phyloP scores from a whole-genome alignment of 1,284 basidiomycete genomes.

The Leccinum solheimii region DNA sequence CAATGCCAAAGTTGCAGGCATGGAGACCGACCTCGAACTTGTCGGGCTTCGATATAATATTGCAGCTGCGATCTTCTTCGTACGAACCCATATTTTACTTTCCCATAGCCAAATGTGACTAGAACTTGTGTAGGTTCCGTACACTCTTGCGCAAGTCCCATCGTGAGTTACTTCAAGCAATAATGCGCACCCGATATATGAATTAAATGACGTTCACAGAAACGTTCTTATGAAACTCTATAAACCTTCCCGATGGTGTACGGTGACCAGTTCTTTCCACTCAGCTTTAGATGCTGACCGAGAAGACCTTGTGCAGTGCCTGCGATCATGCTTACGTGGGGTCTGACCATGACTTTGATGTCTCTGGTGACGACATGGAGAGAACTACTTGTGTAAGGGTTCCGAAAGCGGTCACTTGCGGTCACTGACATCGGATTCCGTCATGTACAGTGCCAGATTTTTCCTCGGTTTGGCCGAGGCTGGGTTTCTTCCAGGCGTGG shows the following conservation, averaged over 20 bases:
- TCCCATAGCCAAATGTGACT: not conserved
- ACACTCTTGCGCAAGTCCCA: constrained; percentile 46
- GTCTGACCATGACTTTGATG: constrained; percentile 42
- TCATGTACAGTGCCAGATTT: constrained; percentile 40
- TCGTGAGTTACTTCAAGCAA: constrained; percentile 36
- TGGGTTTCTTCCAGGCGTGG: constrained; percentile 20
- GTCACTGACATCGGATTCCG: constrained; percentile 1
- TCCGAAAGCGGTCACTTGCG: not conserved
- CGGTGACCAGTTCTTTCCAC: constrained; percentile 3
- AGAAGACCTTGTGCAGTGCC: constrained; percentile 36
- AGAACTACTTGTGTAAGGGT: constrained; percentile 28
- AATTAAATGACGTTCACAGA: constrained; percentile 22
- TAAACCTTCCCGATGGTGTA: constrained; percentile 48
- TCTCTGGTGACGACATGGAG: constrained; percentile 35
- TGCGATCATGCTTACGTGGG: constrained; percentile 49
- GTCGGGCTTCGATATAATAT: constrained; percentile 45
- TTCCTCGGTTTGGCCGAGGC: constrained; percentile 29
- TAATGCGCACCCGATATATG: not conserved
- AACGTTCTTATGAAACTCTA: constrained; percentile 46
- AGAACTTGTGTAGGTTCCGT: constrained; percentile 38
- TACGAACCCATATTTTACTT: constrained; percentile 24
- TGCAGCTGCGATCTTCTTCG: constrained; percentile 48
- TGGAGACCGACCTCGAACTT: constrained; percentile 41
- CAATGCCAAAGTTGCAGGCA: constrained; percentile 39
- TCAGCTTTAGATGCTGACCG: constrained; percentile 1